Conservation (phyloP, 805 yeast species). For the Myxozyma nipponensis region DNA sequence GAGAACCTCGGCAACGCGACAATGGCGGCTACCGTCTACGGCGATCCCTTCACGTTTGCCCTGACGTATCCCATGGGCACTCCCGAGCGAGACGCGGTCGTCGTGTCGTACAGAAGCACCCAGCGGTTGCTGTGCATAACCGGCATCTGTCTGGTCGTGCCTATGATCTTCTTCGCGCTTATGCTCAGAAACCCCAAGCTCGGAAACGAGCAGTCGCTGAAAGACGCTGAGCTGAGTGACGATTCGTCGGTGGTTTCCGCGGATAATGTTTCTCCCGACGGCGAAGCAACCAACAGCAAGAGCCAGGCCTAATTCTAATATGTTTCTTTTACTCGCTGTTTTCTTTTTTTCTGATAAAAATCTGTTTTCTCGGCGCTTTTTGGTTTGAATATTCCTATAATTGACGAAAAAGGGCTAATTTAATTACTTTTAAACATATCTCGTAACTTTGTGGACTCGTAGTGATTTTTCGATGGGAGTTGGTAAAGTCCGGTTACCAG, state of each 20-base stretch:
- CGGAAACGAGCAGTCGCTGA: not conserved
- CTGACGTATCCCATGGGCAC: constrained; percentile 56
- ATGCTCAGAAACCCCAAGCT: not conserved
- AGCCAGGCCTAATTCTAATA: not conserved
- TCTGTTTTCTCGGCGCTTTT: not conserved
- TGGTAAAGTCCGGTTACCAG: too few species aligned
- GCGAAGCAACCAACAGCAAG: not conserved
- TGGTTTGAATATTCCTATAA: not conserved
- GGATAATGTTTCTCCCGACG: too few species aligned
- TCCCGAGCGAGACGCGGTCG: constrained; percentile 55
- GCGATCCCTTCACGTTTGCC: constrained; percentile 51
- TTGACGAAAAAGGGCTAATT: too few species aligned
- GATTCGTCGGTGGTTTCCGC: too few species aligned
- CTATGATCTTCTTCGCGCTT: constrained; percentile 42
- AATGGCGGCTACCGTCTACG: constrained; percentile 48
- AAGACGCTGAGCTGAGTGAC: not conserved
- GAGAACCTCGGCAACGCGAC: constrained; percentile 38
- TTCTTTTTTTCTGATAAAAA: too few species aligned
- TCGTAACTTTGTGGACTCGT: too few species aligned
- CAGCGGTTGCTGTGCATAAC: constrained; percentile 57
- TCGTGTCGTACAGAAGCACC: constrained; percentile 54
- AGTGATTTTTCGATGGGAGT: too few species aligned
- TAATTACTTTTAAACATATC: too few species aligned
- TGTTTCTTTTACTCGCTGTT: not conserved
- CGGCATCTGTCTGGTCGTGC: constrained; percentile 53